Evolutionary conservation across 2,329 filamentous ascomycete species (phyloP), one percentile per base, ranked within the genome.

Genomic region (Ophiostoma piceae): DNA sequence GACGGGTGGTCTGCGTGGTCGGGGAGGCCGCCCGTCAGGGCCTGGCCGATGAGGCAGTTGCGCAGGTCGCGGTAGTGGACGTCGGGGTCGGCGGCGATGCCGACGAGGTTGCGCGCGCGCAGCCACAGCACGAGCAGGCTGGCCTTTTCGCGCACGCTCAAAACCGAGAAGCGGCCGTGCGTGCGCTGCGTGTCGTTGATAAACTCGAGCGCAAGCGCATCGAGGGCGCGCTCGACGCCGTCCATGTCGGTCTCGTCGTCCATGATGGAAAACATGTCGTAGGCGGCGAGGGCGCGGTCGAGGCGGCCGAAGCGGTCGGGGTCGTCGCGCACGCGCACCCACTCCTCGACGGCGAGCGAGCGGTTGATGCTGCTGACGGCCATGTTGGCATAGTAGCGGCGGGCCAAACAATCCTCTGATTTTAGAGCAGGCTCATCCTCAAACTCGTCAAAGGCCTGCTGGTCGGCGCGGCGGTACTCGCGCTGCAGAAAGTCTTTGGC

Each of bases 1-100:
- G 93, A 94, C 37, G 91, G 88, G 75, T 96, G 92, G 0, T 85
- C 84, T 7, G 85, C n/a, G n/a, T 19, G 80, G 67, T 41, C 84
- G 7, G 85, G 65, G 11, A 19, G 80, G 67, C 39, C 39, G 39
- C 91, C 88, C 47, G 87, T 88, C 62, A 98, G 82, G 3, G 91
- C 92, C 72, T 96, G 84, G 11, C 92, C 92, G 70, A 99, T 88
- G 74, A 97, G 91, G 75, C 92, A 96, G 78, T 98, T 96, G 72
- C 91, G 87, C 71, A 98, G 80, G 71, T 90, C 89, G 74, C 92
- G 88, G 77, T 95, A 97, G 69, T 90, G 87, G 60, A 82, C 77
- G 8, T 87, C 85, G 4, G 83, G 81, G n/a, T 87, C 80, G n/a
- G 84, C 80, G n/a, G 84, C 82, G 70, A 92, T 85, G 64, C 93